phyloP scores from a whole-genome alignment of 805 yeast genomes.

The Candida silvicultrix region DNA sequence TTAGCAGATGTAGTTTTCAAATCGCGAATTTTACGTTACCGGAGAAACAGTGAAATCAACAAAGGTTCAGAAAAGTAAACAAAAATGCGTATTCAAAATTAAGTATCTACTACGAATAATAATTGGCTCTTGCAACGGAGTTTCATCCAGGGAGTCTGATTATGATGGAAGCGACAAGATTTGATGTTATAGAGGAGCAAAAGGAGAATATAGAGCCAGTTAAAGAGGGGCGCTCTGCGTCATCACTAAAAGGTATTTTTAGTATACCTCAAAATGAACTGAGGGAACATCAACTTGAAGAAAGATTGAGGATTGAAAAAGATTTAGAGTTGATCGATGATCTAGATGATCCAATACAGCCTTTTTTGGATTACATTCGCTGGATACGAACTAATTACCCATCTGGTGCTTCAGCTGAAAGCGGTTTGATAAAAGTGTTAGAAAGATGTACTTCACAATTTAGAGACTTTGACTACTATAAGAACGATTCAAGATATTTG shows the following conservation, averaged over 20 bases:
- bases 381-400: conserved; percentile 67
- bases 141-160: too few species aligned
- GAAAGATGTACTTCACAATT: conserved; percentile 70
- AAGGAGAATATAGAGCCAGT: conserved; percentile 75
- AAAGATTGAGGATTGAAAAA: conserved; percentile 43
- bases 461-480: conserved; percentile 58
- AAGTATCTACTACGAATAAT: too few species aligned
- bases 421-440: conserved; percentile 57
- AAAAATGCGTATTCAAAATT: too few species aligned
- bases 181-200: conserved; percentile 46
- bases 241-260: conserved; percentile 42
- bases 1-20: too few species aligned
- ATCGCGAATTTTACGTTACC: too few species aligned
- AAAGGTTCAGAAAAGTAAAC: too few species aligned
- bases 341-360: conserved; percentile 78
- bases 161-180: conserved; percentile 23
- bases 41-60: too few species aligned
- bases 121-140: too few species aligned
- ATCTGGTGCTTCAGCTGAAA: conserved; percentile 52
- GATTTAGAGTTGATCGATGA: conserved; percentile 47
- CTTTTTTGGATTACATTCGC: conserved; percentile 63
- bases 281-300: conserved; percentile 21
- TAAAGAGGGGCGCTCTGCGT: conserved; percentile 63
- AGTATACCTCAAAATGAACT: conserved; percentile 21
- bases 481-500: conserved; percentile 77